Base-by-base conservation (phyloP, 108 stramenopile species). In the Discostella pseudostelligera region DNA sequence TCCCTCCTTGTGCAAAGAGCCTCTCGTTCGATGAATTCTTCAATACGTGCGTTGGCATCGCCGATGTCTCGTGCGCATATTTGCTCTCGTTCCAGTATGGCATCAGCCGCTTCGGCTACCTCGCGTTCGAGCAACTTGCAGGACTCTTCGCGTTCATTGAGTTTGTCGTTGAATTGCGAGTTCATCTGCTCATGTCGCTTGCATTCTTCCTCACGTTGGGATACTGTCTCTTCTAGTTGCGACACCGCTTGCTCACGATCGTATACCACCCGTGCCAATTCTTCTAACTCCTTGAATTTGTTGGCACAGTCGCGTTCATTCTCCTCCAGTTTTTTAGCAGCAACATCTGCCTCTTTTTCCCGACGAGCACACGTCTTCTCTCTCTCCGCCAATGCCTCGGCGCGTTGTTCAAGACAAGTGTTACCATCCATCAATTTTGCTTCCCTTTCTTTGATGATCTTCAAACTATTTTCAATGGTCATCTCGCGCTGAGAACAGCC, bases 11-110 rank as follows among this genome's bases (percentile, higher is more conserved):
- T 2, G 16, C 59, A 61, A 8, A 53, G 0, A 29, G 68, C n/a
- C 42, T 76, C 75, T 13, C 75, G 58, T 46, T 69, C 57, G 16
- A 69, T 59, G 24, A 69, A 69, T 39, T 69, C 65, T 39, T 65
- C 37, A 22, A 76, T 69, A 59, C 68, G 48, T n/a, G 35, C 16
- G 39, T 76, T 64, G 35, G 75, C 75, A 56, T 64, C 53, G 17
- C 65, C 57, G 37, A 76, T 48, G 58, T 76, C 53, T 36, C 64
- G 26, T 2, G 44, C 56, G 46, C 75, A 76, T 39, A 76, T n/a
- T 13, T 59, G 68, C 7, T 76, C 75, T 28, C 75, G 25, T 53
- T 76, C 67, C 35, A 49, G 45, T 12, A 76, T 14, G 3, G 63
- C 62, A 39, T 76, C 63, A 3, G 61, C 42, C 20, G 63, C 62